Percentiles rank a stretch among this genome's conserved stretches.
Conservation (phyloP, 2,329 filamentous ascomycete species). For the Pyrenochaeta sp. region DNA sequence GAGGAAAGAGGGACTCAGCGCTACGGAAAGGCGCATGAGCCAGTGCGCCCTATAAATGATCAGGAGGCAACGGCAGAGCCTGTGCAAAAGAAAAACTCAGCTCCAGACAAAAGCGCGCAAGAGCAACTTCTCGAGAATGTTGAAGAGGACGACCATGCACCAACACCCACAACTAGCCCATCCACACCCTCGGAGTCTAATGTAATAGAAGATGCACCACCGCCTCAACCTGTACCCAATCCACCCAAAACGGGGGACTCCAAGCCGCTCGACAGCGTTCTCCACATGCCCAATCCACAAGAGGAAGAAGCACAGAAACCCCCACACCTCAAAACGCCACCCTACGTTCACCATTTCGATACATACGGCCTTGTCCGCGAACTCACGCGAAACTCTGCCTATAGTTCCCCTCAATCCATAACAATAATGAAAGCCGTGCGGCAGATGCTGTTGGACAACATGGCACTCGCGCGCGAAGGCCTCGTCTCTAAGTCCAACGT, state of each 20-base stretch:
- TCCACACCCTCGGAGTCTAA: constrained; percentile 20
- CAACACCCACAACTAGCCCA: constrained; percentile 24
- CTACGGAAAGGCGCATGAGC: constrained; percentile 60
- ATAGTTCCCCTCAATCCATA: constrained; percentile 76
- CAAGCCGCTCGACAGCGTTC: constrained; percentile 52
- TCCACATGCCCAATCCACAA: constrained; percentile 51
- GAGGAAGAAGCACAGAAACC: constrained; percentile 58
- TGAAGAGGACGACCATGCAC: constrained; percentile 35
- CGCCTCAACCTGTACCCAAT: constrained; percentile 25
- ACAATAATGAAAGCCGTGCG: constrained; percentile 94
- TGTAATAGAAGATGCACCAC: constrained; percentile 19
- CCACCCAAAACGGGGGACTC: constrained; percentile 33
- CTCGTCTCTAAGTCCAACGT: constrained; percentile 91
- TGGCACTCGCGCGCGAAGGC: constrained; percentile 79
- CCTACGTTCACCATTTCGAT: constrained; percentile 96
- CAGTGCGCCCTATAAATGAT: constrained; percentile 49
- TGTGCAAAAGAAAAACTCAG: constrained; percentile 4
- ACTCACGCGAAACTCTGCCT: constrained; percentile 72
- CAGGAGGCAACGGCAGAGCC: constrained; percentile 14
- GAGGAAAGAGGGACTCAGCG: constrained; percentile 49
- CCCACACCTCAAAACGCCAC: constrained; percentile 75
- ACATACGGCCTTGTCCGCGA: constrained; percentile 88
- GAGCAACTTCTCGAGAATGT: constrained; percentile 29
- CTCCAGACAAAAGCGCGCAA: constrained; percentile 11
- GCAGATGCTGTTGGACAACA: constrained; percentile 76